Base-by-base conservation (phyloP, 2,329 filamentous ascomycete species). In the Paraphoma chrysanthemicola region DNA sequence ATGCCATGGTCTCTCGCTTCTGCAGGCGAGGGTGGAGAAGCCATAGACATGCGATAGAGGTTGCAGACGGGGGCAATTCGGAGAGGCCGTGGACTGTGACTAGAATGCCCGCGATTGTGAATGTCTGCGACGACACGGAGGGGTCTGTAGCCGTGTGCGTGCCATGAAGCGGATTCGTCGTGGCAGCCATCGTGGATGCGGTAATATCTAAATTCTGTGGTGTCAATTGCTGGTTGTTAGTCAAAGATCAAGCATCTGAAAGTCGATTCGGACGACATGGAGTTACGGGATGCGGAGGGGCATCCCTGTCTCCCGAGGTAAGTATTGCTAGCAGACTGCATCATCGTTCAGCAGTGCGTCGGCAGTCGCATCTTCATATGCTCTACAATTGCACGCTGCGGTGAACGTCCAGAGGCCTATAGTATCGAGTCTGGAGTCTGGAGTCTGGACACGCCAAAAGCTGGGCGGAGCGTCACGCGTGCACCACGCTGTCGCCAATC, bases 21-120 rank as follows among this genome's bases (percentile, higher is more conserved):
- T 88, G 84, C 0, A 90, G 83, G 23, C 95, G 87, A 2, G 91
- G 91, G 72, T 98, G 93, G 16, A 97, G 85, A 11, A 98, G 87
- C 92, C 93, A 97, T n/a, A 98, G 85, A 68, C 90, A 91, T 23
- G 92, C 88, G 36, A 96, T 80, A 31, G 81, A 78, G 5, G 74
- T 76, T 3, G 83, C 79, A 12, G 82, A 77, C 0, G 81, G 51
- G 1, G 87, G 80, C 0, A 97, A 83, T 71, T 97, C 91, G 30
- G 87, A 79, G 1, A 97, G 85, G 16, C 94, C 93, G 76, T 93
- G 93, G 56, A 97, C 83, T 57, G 91, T 90, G 48, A 90, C 87
- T 9, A 90, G 82, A 51, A 97, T 86, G 45, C 93, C 93, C 43
- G 90, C 87, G 74, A 98, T 90, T 58, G 88, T 85, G 64, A 90